Percentiles rank a stretch among this genome's conserved stretches.
These are phyloP conservation scores for Magnaporthales sp. DNA, from an alignment of 2,329 filamentous ascomycete species.

Conservation along the genomic window DNA sequence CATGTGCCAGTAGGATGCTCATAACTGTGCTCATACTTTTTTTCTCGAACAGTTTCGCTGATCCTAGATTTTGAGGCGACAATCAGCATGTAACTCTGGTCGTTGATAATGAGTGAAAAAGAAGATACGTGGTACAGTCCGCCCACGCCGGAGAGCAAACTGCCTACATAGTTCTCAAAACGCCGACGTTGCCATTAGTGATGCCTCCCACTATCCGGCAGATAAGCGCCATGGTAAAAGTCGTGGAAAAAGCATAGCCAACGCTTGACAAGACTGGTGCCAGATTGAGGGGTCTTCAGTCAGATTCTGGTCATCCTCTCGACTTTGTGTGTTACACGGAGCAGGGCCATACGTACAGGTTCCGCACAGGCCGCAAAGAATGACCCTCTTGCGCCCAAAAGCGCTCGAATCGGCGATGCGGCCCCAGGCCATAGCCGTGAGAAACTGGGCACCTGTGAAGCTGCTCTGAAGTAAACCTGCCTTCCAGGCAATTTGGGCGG, in stretches of 20 bases:
- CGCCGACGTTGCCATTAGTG: slow-evolving; percentile 66
- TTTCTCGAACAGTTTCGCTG: slow-evolving; percentile 33
- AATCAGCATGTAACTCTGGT: not conserved
- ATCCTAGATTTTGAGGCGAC: slow-evolving; percentile 21
- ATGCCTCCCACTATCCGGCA: slow-evolving; percentile 59
- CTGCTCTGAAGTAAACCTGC: slow-evolving; percentile 69
- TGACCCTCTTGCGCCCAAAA: slow-evolving; percentile 66
- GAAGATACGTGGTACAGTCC: not conserved
- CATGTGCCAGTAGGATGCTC: not conserved
- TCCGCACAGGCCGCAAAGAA: slow-evolving; percentile 68
- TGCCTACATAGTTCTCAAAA: slow-evolving; percentile 60
- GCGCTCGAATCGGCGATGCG: slow-evolving; percentile 54
- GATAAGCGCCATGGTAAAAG: slow-evolving; percentile 50
- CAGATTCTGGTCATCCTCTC: not conserved
- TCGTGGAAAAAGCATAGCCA: slow-evolving; percentile 62
- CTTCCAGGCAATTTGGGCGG: slow-evolving; percentile 64
- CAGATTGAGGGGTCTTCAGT: not conserved
- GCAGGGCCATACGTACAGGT: slow-evolving; percentile 31
- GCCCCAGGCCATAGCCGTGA: slow-evolving; percentile 79
- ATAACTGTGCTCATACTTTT: slow-evolving; percentile 22
- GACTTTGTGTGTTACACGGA: not conserved
- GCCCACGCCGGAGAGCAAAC: not conserved
- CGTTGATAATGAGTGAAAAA: not conserved
- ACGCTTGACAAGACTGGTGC: slow-evolving; percentile 44
- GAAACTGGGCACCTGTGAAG: slow-evolving; percentile 75